These are phyloP conservation scores for Amanita pallidorosea DNA, from an alignment of 768 basidiomycete genomes.

Conservation along the genomic window DNA sequence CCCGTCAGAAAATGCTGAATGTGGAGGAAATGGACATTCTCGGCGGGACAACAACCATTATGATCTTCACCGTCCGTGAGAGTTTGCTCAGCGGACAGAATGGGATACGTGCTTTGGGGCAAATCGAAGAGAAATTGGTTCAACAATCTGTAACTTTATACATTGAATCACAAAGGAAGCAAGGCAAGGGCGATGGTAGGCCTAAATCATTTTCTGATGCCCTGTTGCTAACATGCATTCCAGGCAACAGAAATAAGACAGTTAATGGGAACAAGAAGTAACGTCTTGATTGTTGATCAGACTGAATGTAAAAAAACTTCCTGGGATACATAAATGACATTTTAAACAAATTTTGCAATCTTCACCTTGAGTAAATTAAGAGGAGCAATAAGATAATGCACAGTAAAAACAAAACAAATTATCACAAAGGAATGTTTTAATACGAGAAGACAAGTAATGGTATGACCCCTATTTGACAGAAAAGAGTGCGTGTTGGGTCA, in stretches of 20 bases:
- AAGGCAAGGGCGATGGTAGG: not conserved
- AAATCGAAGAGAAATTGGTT: not conserved
- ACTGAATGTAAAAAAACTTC: no score
- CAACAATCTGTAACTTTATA: not conserved
- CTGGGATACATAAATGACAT: no score
- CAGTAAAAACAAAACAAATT: not conserved
- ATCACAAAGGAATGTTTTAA: not conserved
- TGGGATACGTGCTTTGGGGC: not conserved
- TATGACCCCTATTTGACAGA: not conserved
- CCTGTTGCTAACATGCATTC: not conserved
- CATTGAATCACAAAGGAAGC: not conserved
- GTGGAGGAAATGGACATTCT: slow-evolving; percentile 46
- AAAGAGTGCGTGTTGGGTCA: not conserved
- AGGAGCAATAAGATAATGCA: not conserved
- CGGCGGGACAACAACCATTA: slow-evolving; percentile 39
- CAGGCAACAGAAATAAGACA: not conserved
- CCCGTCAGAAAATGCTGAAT: slow-evolving; percentile 37
- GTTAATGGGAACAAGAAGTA: no score
- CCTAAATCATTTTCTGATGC: not conserved
- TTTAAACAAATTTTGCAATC: no score
- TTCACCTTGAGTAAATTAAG: not conserved
- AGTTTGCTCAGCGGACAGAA: slow-evolving; percentile 18
- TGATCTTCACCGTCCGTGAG: slow-evolving; percentile 42
- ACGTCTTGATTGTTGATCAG: no score
- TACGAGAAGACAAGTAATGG: not conserved